Conservation (phyloP, 192 early-diverging fungal species). For the Backusella macrospora region DNA sequence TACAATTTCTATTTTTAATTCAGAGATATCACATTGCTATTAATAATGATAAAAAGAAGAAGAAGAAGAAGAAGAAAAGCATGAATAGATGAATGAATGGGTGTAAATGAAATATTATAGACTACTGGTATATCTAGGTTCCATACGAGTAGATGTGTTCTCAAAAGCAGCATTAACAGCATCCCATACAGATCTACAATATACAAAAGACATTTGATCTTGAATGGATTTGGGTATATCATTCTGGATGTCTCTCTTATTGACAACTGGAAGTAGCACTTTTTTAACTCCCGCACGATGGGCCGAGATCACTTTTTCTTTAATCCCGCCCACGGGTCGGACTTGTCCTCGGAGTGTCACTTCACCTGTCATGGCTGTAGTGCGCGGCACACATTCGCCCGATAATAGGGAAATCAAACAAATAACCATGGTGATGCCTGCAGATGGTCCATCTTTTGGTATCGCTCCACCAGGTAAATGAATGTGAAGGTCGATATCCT, state of each 20-base stretch:
- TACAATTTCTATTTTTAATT: conserved; percentile 3
- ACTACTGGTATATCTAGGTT: conserved; percentile 3
- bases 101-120: neutral
- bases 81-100: too few relatives aligned
- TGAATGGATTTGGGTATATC: conserved; percentile 69
- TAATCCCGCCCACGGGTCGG: conserved; percentile 82
- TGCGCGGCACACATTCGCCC: conserved; percentile 51
- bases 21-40: neutral
- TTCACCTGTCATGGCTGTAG: conserved; percentile 85
- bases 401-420: conserved; percentile 77
- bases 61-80: too few relatives aligned
- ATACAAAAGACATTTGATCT: conserved; percentile 67
- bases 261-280: conserved; percentile 69
- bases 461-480: conserved; percentile 82
- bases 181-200: conserved; percentile 61
- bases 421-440: conserved; percentile 65
- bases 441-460: conserved; percentile 83
- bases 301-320: conserved; percentile 84
- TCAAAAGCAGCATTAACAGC: conserved; percentile 59
- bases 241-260: conserved; percentile 68
- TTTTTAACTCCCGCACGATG: conserved; percentile 73
- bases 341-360: conserved; percentile 82
- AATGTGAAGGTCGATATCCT: conserved; percentile 70
- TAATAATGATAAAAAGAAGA: neutral
- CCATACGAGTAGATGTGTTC: neutral